phyloP scores from a whole-genome alignment of 352 stramenopile species.

The Aphanomyces stellatus region DNA sequence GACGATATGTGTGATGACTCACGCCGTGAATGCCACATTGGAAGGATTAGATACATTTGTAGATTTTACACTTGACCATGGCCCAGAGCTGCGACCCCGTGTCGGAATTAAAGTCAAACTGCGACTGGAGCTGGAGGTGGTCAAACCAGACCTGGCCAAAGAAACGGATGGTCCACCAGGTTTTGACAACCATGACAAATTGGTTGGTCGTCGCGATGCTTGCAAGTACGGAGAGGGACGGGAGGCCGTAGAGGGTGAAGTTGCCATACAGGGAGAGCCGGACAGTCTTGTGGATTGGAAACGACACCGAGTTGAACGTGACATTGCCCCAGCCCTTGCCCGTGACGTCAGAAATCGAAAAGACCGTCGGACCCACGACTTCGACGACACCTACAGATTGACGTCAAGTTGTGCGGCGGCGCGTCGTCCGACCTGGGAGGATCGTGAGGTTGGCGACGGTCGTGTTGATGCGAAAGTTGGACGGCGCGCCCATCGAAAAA shows the following conservation, averaged over 20 bases:
- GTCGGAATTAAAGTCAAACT: conserved; percentile 17
- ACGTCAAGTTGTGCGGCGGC: too few relatives aligned
- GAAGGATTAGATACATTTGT: too few relatives aligned
- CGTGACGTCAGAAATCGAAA: conserved; percentile 5
- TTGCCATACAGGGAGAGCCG: conserved; percentile 1
- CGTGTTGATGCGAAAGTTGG: conserved; percentile 19
- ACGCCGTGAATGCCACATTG: too few relatives aligned
- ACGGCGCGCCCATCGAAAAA: neutral
- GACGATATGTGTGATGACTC: too few relatives aligned
- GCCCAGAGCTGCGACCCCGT: conserved; percentile 7
- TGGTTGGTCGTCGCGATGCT: neutral
- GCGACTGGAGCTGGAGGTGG: neutral
- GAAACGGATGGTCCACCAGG: conserved; percentile 5
- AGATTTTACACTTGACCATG: conserved; percentile 15
- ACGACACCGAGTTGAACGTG: conserved; percentile 5
- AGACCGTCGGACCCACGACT: conserved; percentile 1
- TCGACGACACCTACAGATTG: neutral
- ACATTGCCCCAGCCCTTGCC: conserved; percentile 3
- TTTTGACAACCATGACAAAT: conserved; percentile 13
- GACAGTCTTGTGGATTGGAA: neutral
- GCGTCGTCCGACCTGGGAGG: neutral
- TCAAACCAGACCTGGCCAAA: conserved; percentile 6
- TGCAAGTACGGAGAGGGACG: neutral
- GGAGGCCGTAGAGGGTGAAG: conserved; percentile 5
- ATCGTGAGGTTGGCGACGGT: conserved; percentile 7